These are phyloP conservation scores for Monosporascus sp. DNA, from an alignment of 2,329 filamentous ascomycete genomes.

Conservation along the genomic window DNA sequence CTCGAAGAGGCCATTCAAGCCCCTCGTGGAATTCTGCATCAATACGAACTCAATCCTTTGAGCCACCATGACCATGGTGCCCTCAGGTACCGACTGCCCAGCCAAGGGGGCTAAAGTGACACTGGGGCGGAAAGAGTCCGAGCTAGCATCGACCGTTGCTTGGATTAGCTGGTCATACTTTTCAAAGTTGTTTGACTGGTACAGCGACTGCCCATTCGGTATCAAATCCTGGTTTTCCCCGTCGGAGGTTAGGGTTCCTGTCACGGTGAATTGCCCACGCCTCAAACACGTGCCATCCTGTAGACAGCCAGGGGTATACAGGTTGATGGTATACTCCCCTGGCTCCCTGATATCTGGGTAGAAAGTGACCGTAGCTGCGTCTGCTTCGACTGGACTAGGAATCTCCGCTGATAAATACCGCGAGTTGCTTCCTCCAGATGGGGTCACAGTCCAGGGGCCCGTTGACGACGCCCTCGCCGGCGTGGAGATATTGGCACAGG, in stretches of 20 bases:
- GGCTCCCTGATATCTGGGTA: slow-evolving; percentile 79
- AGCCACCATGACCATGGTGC: slow-evolving; percentile 73
- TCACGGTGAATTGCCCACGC: slow-evolving; percentile 79
- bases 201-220: slow-evolving; percentile 52
- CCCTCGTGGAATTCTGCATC: slow-evolving; percentile 62
- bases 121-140: slow-evolving; percentile 67
- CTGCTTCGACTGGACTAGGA: slow-evolving; percentile 46
- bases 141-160: slow-evolving; percentile 74
- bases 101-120: slow-evolving; percentile 70
- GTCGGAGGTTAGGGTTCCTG: slow-evolving; percentile 58
- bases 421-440: slow-evolving; percentile 64
- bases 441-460: slow-evolving; percentile 68
- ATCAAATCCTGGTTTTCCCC: slow-evolving; percentile 40
- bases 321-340: slow-evolving; percentile 83
- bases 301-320: slow-evolving; percentile 89
- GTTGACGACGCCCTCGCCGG: slow-evolving; percentile 63
- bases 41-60: slow-evolving; percentile 77
- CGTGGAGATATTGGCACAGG: slow-evolving; percentile 61
- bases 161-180: slow-evolving; percentile 94
- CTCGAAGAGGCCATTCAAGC: slow-evolving; percentile 86
- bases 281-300: slow-evolving; percentile 71
- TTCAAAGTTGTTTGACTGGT: slow-evolving; percentile 91
- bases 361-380: slow-evolving; percentile 68
- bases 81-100: slow-evolving; percentile 51
- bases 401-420: slow-evolving; percentile 71